Evolutionary conservation across 179 eudicot genomes (phyloP).

Genomic region (Drosera spatulata): DNA sequence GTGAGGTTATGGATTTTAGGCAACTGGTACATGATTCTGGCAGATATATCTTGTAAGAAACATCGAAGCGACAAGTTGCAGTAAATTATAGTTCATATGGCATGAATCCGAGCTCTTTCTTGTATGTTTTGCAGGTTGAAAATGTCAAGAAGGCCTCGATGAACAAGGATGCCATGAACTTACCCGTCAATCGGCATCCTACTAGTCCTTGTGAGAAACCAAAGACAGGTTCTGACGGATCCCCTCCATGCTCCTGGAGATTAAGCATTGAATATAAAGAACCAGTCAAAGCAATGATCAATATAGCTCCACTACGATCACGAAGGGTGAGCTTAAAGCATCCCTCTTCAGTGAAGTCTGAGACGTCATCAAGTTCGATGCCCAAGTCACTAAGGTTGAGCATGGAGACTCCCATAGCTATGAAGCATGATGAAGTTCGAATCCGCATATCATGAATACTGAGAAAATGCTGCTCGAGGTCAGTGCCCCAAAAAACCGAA

Average conservation of each 20-base stretch:
- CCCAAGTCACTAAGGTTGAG: slow-evolving; percentile 26
- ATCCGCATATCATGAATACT: neutral
- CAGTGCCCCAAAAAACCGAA: neutral
- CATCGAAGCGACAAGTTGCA: no score
- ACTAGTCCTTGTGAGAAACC: slow-evolving; percentile 26
- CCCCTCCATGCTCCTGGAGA: slow-evolving; percentile 13
- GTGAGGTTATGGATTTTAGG: slow-evolving; percentile 60
- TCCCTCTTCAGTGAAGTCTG: slow-evolving; percentile 11
- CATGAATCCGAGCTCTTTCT: neutral
- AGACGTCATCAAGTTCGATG: slow-evolving; percentile 15
- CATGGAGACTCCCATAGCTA: slow-evolving; percentile 9
- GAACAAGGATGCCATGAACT: slow-evolving; percentile 25
- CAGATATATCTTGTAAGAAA: neutral
- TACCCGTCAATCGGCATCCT: slow-evolving; percentile 17
- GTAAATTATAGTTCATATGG: no score
- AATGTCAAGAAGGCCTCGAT: slow-evolving; percentile 47
- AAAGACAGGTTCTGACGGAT: slow-evolving; percentile 15
- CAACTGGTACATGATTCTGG: slow-evolving; percentile 43
- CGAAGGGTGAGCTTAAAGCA: slow-evolving; percentile 25
- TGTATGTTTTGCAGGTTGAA: slow-evolving; percentile 45
- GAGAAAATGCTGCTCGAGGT: neutral
- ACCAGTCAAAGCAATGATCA: neutral
- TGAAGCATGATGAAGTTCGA: slow-evolving; percentile 9
- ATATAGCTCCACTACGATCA: slow-evolving; percentile 15
- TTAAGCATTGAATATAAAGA: neutral